Conservation (phyloP, 768 basidiomycete species). For the Russula dissimulans region DNA sequence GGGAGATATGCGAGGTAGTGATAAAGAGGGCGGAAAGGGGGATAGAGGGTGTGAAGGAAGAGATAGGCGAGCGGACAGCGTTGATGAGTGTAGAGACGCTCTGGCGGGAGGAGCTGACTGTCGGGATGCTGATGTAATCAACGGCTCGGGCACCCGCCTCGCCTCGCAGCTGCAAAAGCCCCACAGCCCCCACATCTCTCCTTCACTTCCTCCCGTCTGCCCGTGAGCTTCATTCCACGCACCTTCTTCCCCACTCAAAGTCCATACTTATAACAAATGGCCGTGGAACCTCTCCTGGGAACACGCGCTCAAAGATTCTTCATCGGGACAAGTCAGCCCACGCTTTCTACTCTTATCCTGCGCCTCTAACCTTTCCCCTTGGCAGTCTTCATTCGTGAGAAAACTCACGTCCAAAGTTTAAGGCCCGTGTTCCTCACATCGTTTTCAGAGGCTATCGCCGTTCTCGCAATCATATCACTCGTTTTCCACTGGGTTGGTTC, state of each 20-base stretch:
- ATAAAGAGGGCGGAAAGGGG: constrained; percentile 39
- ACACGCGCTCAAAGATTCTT: constrained; percentile 68
- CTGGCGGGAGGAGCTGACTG: constrained; percentile 53
- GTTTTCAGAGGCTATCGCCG: constrained; percentile 58
- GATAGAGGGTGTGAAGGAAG: constrained; percentile 35
- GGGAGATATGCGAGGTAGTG: constrained; percentile 36
- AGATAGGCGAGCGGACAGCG: constrained; percentile 17
- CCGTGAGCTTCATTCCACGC: too few species aligned
- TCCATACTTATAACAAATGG: constrained; percentile 35
- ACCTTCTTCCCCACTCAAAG: too few species aligned
- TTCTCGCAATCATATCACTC: constrained; percentile 65
- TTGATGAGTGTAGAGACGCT: constrained; percentile 36
- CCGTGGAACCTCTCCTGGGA: constrained; percentile 59
- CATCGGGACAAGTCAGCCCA: constrained; percentile 49
- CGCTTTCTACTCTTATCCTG: neutral
- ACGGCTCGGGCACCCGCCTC: too few species aligned
- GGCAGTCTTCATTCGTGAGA: constrained; percentile 3
- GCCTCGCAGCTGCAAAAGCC: too few species aligned
- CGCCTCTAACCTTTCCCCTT: neutral
- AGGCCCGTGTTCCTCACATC: neutral
- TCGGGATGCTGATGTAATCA: constrained; percentile 36
- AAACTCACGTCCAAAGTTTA: neutral
- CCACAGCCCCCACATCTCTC: too few species aligned
- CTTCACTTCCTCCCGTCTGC: neutral
- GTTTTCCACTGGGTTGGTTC: constrained; percentile 54